Conservation (phyloP, 768 basidiomycete species). For the Mycena venus region DNA sequence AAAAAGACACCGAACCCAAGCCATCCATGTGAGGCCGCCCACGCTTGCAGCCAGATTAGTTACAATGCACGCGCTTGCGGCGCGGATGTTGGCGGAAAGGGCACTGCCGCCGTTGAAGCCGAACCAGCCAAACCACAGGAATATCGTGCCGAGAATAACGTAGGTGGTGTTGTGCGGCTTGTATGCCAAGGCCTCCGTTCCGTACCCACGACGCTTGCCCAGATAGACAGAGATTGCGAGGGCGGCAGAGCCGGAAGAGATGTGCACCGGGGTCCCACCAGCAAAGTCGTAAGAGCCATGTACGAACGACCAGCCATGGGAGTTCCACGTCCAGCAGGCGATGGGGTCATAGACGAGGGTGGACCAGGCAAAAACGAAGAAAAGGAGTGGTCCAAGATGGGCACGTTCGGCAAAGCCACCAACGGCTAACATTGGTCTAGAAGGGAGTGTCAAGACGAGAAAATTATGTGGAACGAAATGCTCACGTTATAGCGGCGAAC, state of each 20-base stretch:
- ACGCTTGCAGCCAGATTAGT: constrained; percentile 93
- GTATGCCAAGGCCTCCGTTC: constrained; percentile 75
- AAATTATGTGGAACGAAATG: constrained; percentile 7
- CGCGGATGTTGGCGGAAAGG: constrained; percentile 89
- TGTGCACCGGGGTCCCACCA: constrained; percentile 93
- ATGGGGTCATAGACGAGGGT: constrained; percentile 94
- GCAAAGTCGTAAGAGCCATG: constrained; percentile 68
- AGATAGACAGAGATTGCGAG: constrained; percentile 88
- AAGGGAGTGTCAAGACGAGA: constrained; percentile 36
- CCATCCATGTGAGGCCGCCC: constrained; percentile 93
- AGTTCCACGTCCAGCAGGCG: constrained; percentile 97
- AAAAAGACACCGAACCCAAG: constrained; percentile 68
- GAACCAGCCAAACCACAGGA: constrained; percentile 91
- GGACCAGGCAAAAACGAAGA: constrained; percentile 93
- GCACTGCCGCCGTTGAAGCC: constrained; percentile 96
- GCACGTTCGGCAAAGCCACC: constrained; percentile 95
- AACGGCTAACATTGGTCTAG: constrained; percentile 86
- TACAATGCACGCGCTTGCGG: constrained; percentile 89
- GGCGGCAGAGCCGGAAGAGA: constrained; percentile 92
- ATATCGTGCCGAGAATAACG: constrained; percentile 90
- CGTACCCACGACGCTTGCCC: constrained; percentile 60
- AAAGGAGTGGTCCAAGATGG: constrained; percentile 86
- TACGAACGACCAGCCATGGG: constrained; percentile 79
- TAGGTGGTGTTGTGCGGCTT: constrained; percentile 95
- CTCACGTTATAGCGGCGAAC: constrained; percentile 91